Conservation (phyloP, 2,329 filamentous ascomycete species). For the Emericellopsis cladophorae region DNA sequence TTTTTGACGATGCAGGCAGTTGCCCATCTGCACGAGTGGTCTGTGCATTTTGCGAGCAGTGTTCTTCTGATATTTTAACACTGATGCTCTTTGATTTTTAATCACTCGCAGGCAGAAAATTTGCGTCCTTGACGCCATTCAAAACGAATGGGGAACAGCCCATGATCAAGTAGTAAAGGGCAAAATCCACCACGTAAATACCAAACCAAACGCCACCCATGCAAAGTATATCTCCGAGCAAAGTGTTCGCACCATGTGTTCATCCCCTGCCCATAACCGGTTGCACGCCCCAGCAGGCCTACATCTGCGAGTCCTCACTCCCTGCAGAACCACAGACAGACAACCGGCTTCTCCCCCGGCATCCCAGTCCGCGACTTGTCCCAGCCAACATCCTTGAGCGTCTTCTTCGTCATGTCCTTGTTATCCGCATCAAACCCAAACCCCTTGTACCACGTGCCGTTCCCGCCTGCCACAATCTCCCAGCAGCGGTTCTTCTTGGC, state of each 20-base stretch:
- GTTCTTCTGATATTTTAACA: no score
- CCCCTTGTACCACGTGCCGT: slow-evolving; percentile 47
- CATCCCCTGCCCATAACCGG: neutral
- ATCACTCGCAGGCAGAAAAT: no score
- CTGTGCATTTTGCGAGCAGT: no score
- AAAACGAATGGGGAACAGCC: no score
- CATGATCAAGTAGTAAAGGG: no score
- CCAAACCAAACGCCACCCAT: no score
- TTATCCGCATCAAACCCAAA: slow-evolving; percentile 37
- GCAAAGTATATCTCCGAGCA: neutral
- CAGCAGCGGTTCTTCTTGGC: slow-evolving; percentile 42
- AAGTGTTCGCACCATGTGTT: neutral
- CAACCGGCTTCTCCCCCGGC: slow-evolving; percentile 34
- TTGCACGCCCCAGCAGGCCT: no score
- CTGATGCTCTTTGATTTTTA: no score
- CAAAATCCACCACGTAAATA: no score
- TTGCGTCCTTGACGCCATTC: no score
- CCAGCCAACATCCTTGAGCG: slow-evolving; percentile 47
- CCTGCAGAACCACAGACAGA: slow-evolving; percentile 49
- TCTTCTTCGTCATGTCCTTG: slow-evolving; percentile 31
- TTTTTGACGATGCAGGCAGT: no score
- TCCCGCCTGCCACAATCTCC: slow-evolving; percentile 41
- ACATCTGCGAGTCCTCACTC: slow-evolving; percentile 17
- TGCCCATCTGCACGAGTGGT: no score
- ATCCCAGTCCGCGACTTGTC: slow-evolving; percentile 34